Evolutionary conservation across 108 stramenopile genomes (phyloP).

Genomic region (Fistulifera pelliculosa): DNA sequence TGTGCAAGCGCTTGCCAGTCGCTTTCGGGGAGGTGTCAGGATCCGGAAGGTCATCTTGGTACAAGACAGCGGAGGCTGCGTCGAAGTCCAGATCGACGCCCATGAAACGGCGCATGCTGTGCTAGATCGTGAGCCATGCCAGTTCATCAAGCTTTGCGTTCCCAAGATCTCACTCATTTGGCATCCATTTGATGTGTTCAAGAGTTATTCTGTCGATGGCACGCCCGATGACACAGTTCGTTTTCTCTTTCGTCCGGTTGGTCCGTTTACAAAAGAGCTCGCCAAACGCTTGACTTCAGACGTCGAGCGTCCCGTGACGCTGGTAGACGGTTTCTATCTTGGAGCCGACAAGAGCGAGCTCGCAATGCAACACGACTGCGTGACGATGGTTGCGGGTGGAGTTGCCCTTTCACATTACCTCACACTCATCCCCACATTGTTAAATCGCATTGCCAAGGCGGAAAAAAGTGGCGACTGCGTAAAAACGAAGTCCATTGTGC

Average conservation of each 20-base stretch:
- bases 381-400: constrained; percentile 10
- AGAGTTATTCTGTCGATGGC: too few species aligned
- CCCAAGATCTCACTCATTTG: constrained; percentile 10
- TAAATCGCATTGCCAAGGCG: neutral
- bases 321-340: neutral
- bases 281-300: neutral
- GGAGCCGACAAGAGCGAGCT: neutral
- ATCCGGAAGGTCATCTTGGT: constrained; percentile 19
- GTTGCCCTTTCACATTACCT: constrained; percentile 10
- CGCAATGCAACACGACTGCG: constrained; percentile 8
- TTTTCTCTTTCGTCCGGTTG: constrained; percentile 3
- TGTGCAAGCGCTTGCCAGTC: constrained; percentile 13
- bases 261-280: constrained; percentile 2
- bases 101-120: neutral
- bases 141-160: constrained; percentile 8
- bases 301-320: neutral
- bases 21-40: constrained; percentile 16
- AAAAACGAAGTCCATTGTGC: neutral
- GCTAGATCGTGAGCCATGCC: neutral
- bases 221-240: neutral
- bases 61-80: constrained; percentile 33
- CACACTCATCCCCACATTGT: neutral
- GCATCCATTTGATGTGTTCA: constrained; percentile 10
- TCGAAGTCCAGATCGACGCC: constrained; percentile 17
- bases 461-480: neutral